phyloP scores from a whole-genome alignment of 371 early-diverging fungal species.

The Polyrhizophydium stewartii region DNA sequence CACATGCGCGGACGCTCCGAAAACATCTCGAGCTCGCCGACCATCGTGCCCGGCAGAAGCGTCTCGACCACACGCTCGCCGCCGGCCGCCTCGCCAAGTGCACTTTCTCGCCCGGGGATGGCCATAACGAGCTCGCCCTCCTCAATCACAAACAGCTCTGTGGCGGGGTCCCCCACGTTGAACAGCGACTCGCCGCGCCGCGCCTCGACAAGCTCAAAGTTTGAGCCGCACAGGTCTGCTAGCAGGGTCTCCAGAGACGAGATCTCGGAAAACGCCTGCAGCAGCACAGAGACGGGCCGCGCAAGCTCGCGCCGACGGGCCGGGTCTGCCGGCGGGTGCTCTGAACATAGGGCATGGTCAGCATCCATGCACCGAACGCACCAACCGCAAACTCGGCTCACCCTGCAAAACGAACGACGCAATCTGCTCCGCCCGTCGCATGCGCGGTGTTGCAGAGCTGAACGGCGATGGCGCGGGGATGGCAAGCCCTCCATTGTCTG shows the following conservation, averaged over 20 bases:
- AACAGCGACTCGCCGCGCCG: conserved; percentile 57
- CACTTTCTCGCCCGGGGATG: conserved; percentile 8
- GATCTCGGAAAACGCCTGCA: conserved; percentile 66
- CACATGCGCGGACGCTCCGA: conserved; percentile 24
- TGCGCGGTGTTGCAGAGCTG: no score
- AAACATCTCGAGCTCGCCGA: conserved; percentile 42
- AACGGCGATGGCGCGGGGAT: no score
- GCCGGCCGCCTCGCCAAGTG: neutral
- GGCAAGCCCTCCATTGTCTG: no score
- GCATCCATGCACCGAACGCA: neutral
- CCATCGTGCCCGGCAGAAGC: conserved; percentile 41
- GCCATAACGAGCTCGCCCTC: conserved; percentile 57
- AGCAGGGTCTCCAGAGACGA: conserved; percentile 33
- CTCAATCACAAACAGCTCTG: conserved; percentile 71
- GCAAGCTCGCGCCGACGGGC: conserved; percentile 20
- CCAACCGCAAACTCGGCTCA: neutral
- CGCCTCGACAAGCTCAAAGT: conserved; percentile 53
- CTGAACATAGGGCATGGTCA: neutral
- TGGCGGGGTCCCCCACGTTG: conserved; percentile 57
- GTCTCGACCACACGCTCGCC: conserved; percentile 26
- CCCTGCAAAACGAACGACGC: no score
- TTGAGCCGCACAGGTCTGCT: conserved; percentile 31
- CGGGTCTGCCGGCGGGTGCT: conserved; percentile 22
- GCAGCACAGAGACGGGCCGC: conserved; percentile 46
- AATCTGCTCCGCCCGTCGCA: no score